These are phyloP conservation scores for Juglanconis sp. DNA, from an alignment of 2,329 filamentous ascomycete species.

Conservation along the genomic window DNA sequence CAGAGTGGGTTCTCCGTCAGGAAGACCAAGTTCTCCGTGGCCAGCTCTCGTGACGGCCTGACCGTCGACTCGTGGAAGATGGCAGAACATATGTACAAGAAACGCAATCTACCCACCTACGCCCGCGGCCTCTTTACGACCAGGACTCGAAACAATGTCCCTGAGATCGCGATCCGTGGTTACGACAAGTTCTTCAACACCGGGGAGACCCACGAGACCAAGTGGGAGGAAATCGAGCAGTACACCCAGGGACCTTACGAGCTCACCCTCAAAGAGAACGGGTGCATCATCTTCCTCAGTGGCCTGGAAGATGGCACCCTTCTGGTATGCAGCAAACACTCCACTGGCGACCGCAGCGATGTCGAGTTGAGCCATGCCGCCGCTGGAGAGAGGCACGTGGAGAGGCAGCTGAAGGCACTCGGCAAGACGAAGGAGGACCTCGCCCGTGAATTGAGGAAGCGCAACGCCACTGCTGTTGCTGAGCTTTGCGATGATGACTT, in stretches of 20 bases:
- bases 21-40: constrained; percentile 73
- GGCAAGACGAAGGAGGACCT: constrained; percentile 79
- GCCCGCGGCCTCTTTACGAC: constrained; percentile 94
- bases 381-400: constrained; percentile 78
- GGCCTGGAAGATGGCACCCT: constrained; percentile 86
- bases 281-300: constrained; percentile 98
- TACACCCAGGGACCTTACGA: constrained; percentile 88
- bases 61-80: constrained; percentile 88
- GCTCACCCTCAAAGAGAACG: constrained; percentile 95
- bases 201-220: constrained; percentile 74
- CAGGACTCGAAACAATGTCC: constrained; percentile 56
- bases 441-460: constrained; percentile 67
- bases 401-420: constrained; percentile 71
- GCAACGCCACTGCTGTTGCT: constrained; percentile 92
- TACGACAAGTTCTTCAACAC: constrained; percentile 99
- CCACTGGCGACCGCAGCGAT: constrained; percentile 77
- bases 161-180: constrained; percentile 81
- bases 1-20: constrained; percentile 69
- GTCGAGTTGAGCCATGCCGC: constrained; percentile 74
- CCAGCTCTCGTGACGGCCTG: constrained; percentile 58
- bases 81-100: constrained; percentile 95
- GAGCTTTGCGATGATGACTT: constrained; percentile 96
- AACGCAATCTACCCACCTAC: constrained; percentile 79
- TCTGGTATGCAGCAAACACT: constrained; percentile 98
- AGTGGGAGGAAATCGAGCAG: constrained; percentile 74